These are phyloP conservation scores for Hypomontagnella submonticulosa DNA, from an alignment of 495 filamentous ascomycete species.

Conservation along the genomic window DNA sequence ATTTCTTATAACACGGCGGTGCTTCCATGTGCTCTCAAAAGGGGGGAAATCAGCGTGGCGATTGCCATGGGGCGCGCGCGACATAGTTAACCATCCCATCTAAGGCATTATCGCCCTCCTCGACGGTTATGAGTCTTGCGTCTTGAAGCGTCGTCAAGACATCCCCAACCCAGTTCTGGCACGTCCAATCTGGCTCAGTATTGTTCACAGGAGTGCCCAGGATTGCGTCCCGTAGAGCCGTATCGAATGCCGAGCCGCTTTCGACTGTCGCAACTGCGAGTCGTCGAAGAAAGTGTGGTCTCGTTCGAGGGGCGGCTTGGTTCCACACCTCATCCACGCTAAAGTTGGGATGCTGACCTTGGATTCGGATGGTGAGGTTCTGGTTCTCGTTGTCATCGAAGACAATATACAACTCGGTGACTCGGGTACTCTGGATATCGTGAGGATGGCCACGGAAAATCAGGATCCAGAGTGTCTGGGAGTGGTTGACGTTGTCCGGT, in stretches of 20 bases:
- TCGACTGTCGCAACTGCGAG: slow-evolving; percentile 47
- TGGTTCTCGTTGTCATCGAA: slow-evolving; percentile 47
- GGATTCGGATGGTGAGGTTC: slow-evolving; percentile 48
- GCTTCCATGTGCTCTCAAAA: slow-evolving; percentile 24
- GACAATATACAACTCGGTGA: slow-evolving; percentile 46
- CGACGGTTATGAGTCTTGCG: slow-evolving; percentile 44
- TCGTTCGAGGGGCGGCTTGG: slow-evolving; percentile 43
- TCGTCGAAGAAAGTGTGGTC: slow-evolving; percentile 46
- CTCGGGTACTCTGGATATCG: slow-evolving; percentile 47
- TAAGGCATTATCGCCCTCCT: slow-evolving; percentile 47
- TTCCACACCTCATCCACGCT: slow-evolving; percentile 45
- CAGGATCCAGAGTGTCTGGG: slow-evolving; percentile 42
- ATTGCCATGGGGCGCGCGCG: slow-evolving; percentile 48
- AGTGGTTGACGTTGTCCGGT: slow-evolving; percentile 27
- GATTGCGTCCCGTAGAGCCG: slow-evolving; percentile 44
- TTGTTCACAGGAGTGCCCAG: slow-evolving; percentile 46
- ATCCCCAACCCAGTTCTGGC: slow-evolving; percentile 49
- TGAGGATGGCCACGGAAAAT: slow-evolving; percentile 46
- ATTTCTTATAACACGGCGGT: slow-evolving; percentile 5
- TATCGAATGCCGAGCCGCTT: slow-evolving; percentile 37
- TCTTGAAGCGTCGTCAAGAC: slow-evolving; percentile 49
- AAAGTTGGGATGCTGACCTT: slow-evolving; percentile 44
- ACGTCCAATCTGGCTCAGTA: slow-evolving; percentile 45
- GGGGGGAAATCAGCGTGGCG: slow-evolving; percentile 16
- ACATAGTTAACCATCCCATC: slow-evolving; percentile 50